Conservation (phyloP, 805 yeast genomes). For the Candida maesae region DNA sequence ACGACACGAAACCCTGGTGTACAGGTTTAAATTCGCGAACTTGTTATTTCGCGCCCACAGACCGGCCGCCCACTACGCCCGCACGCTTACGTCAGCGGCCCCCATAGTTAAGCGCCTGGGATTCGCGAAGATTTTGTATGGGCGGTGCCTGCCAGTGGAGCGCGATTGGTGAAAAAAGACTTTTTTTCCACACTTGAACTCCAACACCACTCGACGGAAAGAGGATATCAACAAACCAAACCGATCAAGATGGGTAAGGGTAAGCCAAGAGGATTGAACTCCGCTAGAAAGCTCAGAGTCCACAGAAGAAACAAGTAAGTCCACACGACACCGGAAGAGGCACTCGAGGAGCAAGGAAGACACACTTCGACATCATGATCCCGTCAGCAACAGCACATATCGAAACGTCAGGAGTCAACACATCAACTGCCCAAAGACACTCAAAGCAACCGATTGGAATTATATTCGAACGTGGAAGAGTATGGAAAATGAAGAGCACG, state of each 20-base stretch:
- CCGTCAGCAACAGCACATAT: too few species aligned
- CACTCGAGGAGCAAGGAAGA: not conserved
- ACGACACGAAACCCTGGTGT: not conserved
- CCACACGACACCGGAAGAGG: constrained; percentile 6
- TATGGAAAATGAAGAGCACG: too few species aligned
- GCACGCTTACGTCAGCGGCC: not conserved
- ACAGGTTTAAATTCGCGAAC: too few species aligned
- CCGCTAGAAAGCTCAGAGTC: constrained; percentile 99
- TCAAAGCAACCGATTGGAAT: too few species aligned
- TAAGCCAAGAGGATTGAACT: constrained; percentile 99
- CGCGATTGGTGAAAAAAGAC: constrained; percentile 14
- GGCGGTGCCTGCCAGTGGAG: not conserved
- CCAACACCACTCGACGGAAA: constrained; percentile 5
- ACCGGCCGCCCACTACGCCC: too few species aligned
- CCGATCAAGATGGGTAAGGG: constrained; percentile 89
- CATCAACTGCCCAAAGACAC: too few species aligned
- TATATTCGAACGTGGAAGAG: too few species aligned
- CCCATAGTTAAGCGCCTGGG: constrained; percentile 1
- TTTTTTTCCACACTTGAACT: constrained; percentile 14
- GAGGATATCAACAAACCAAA: constrained; percentile 10
- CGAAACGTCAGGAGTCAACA: too few species aligned
- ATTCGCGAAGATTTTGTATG: not conserved
- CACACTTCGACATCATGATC: not conserved
- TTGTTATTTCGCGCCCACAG: too few species aligned
- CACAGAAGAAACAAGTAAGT: constrained; percentile 96